A percentile compares a stretch with the other conserved stretches of the same genome.
Conservation (phyloP, 2,329 filamentous ascomycete genomes). For the Paecilomyces formosus region DNA sequence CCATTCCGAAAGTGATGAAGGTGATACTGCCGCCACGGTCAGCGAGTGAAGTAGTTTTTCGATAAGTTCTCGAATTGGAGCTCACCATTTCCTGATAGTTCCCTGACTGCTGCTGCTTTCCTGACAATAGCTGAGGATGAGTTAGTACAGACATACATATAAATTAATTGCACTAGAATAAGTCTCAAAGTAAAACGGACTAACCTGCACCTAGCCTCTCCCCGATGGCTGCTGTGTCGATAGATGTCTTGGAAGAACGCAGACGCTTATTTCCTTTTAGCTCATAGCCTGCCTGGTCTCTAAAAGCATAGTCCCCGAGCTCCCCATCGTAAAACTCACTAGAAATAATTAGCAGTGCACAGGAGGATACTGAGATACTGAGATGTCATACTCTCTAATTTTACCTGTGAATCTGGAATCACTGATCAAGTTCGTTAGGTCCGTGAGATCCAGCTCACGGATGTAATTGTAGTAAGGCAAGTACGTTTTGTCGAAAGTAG, state of each 20-base stretch:
- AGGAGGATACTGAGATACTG: conserved; percentile 16
- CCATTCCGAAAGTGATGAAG: conserved; percentile 50
- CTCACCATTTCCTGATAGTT: conserved; percentile 48
- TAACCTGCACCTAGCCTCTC: conserved; percentile 43
- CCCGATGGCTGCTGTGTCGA: conserved; percentile 32
- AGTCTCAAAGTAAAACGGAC: conserved; percentile 3
- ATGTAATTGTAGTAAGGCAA: conserved; percentile 66
- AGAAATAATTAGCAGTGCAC: conserved; percentile 3
- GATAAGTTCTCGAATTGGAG: neutral
- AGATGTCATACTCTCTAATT: conserved; percentile 47
- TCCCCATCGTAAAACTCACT: conserved; percentile 47
- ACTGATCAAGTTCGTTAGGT: conserved; percentile 52
- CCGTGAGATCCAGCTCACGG: conserved; percentile 54
- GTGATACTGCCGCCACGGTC: conserved; percentile 34
- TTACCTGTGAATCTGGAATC: conserved; percentile 53
- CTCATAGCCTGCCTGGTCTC: conserved; percentile 7
- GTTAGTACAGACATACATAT: conserved; percentile 4
- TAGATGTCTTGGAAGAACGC: conserved; percentile 11
- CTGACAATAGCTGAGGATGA: conserved; percentile 34
- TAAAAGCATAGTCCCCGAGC: conserved; percentile 20
- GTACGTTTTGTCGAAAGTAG: conserved; percentile 52
- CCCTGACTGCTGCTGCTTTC: conserved; percentile 49
- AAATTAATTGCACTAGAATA: neutral
- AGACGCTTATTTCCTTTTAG: conserved; percentile 14
- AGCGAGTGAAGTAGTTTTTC: neutral